Evolutionary conservation across 2,329 filamentous ascomycete species (phyloP), one percentile per base, ranked within the genome.

Genomic region (Hypoxylon sp.): DNA sequence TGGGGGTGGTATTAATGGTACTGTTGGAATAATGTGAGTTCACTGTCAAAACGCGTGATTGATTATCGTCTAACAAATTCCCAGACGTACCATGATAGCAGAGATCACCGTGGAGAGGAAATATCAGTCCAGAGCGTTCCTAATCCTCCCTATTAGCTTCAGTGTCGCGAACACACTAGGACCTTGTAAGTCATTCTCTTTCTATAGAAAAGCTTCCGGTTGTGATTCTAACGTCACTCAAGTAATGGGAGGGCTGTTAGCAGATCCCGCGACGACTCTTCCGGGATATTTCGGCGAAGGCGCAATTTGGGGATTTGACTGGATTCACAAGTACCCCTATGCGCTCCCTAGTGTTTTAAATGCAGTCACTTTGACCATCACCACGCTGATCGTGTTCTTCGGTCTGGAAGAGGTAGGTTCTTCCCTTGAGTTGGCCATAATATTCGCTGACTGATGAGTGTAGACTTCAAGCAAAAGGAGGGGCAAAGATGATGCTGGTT

Each of bases 261-360:
- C 88, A 11, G 84, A 90, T 61, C 87, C 88, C 0, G 75, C 80
- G 4, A 74, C 73, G 5, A 86, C 74, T 7, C 82, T 89, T 63
- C 87, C 87, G 0, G 69, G 70, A 0, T 43, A 88, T 0, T 90
- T 91, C 63, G 86, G 84, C 0, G 77, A 81, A 3, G 78, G 75
- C 0, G 83, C 82, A 0, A 55, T 76, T 0, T 67, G 88, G 35
- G 84, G 83, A 0, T 84, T 85, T 1, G 71, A 76, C 55, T 89
- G 87, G 84, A 82, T 88, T 75, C 74, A 71, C 13, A 70, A 72
- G 38, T 90, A 83, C 69, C 87, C 87, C 0, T 90, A 87, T 69
- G 85, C 85, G 1, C 71, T 90, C 27, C 88, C 88, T 0, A 89
- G 88, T 62, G 69, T 90, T 0, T 73, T 89, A 38, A 89, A 84